These are phyloP conservation scores for Aspergillus sparsus DNA, from an alignment of 495 filamentous ascomycete species.

Conservation along the genomic window DNA sequence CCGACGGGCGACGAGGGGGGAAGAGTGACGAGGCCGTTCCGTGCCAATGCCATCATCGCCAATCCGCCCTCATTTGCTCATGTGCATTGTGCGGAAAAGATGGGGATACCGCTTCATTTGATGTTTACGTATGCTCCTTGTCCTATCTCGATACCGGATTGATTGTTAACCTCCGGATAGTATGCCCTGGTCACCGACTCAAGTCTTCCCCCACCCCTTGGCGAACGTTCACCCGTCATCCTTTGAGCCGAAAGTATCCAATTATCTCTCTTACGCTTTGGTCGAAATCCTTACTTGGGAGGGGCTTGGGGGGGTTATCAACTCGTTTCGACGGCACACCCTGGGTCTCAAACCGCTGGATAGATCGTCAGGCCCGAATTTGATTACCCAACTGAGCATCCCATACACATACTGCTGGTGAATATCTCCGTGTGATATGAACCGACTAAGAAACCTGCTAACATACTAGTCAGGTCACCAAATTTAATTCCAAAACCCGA, in stretches of 20 bases:
- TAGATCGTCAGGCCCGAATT: slow-evolving; percentile 25
- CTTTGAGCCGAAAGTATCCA: slow-evolving; percentile 44
- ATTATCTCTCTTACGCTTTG: slow-evolving; percentile 57
- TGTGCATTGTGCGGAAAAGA: slow-evolving; percentile 57
- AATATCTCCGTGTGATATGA: not conserved
- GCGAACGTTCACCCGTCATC: slow-evolving; percentile 50
- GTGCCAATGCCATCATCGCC: slow-evolving; percentile 63
- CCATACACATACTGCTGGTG: slow-evolving; percentile 63
- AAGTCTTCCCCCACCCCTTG: slow-evolving; percentile 55
- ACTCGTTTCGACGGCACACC: slow-evolving; percentile 16
- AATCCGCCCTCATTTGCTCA: slow-evolving; percentile 64
- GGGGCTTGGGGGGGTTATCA: slow-evolving; percentile 38
- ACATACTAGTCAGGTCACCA: slow-evolving; percentile 30
- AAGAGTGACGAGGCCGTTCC: slow-evolving; percentile 42
- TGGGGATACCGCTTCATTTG: slow-evolving; percentile 60
- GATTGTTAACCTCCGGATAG: not conserved
- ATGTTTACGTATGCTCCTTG: slow-evolving; percentile 49
- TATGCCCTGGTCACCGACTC: slow-evolving; percentile 55
- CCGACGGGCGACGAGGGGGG: slow-evolving; percentile 40
- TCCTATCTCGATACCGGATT: not conserved
- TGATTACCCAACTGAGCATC: slow-evolving; percentile 44
- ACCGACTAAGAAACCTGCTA: not conserved
- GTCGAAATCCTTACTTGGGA: slow-evolving; percentile 65
- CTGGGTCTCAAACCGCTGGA: slow-evolving; percentile 51
- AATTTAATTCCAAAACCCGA: slow-evolving; percentile 57